These are phyloP conservation scores for Alternaria metachromatica DNA, from an alignment of 2,329 filamentous ascomycete genomes.

Conservation along the genomic window DNA sequence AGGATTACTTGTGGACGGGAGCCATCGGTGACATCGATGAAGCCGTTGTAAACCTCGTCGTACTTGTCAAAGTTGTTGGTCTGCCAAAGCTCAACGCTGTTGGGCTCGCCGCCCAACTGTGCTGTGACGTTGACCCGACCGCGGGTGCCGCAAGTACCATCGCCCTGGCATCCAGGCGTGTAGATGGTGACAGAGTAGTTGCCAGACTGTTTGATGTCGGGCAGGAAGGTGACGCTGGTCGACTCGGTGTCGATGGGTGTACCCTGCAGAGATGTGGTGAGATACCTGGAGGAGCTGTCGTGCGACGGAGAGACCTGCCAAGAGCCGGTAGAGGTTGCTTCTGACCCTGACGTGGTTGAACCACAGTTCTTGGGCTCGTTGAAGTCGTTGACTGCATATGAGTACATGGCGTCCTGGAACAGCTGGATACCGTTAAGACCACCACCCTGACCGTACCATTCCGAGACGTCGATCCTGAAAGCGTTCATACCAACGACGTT, in stretches of 20 bases:
- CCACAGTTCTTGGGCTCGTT: conserved; percentile 85
- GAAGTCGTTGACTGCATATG: conserved; percentile 85
- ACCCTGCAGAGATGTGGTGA: conserved; percentile 69
- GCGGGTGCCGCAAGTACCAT: conserved; percentile 75
- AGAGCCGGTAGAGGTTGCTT: conserved; percentile 71
- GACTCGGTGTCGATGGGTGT: conserved; percentile 63
- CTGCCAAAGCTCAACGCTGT: conserved; percentile 74
- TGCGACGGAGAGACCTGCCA: conserved; percentile 75
- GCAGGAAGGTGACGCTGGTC: conserved; percentile 77
- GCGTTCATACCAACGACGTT: conserved; percentile 90
- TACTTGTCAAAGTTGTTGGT: conserved; percentile 98
- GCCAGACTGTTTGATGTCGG: conserved; percentile 85
- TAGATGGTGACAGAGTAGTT: conserved; percentile 92
- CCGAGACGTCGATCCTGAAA: conserved; percentile 84
- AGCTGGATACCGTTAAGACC: conserved; percentile 87
- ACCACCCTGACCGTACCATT: conserved; percentile 84
- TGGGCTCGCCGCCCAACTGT: conserved; percentile 60
- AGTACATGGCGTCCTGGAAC: conserved; percentile 82
- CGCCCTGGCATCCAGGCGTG: conserved; percentile 87
- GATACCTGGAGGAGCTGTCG: conserved; percentile 75
- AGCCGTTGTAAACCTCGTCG: conserved; percentile 86
- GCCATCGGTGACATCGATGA: conserved; percentile 76
- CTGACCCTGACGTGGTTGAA: conserved; percentile 62
- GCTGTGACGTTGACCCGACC: conserved; percentile 85
- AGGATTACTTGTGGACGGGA: conserved; percentile 86